Percentiles rank a stretch among this genome's conserved stretches.
Conservation (phyloP, 371 early-diverging fungal species). For the Mucor indicus region DNA sequence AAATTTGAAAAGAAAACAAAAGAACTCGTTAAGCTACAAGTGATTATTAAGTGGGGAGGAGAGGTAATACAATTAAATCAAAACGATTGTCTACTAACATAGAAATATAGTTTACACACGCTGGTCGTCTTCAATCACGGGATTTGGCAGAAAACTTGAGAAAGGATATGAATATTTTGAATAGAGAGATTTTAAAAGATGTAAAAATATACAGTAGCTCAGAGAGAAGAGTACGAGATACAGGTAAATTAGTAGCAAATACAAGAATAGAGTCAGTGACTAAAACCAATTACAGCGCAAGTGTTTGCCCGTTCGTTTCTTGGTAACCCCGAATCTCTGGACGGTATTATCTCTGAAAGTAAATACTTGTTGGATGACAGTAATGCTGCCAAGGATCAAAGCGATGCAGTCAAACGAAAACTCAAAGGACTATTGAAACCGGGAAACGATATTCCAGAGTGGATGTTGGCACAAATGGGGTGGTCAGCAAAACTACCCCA, state of each 20-base stretch:
- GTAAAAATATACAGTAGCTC: constrained; percentile 84
- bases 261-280: neutral
- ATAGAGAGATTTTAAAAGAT: constrained; percentile 80
- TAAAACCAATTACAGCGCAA: constrained; percentile 43
- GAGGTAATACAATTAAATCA: constrained; percentile 46
- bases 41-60: constrained; percentile 97
- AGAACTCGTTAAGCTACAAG: constrained; percentile 71
- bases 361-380: constrained; percentile 94
- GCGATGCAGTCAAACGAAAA: constrained; percentile 80
- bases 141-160: constrained; percentile 92
- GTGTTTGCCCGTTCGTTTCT: constrained; percentile 79
- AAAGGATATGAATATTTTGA: constrained; percentile 89
- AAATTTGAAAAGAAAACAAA: constrained; percentile 59
- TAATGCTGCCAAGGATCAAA: constrained; percentile 91
- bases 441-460: constrained; percentile 46
- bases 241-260: constrained; percentile 36
- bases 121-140: constrained; percentile 86
- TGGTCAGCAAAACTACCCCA: constrained; percentile 60
- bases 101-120: constrained; percentile 92
- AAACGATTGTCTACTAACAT: neutral
- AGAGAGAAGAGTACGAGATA: constrained; percentile 88
- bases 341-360: constrained; percentile 66
- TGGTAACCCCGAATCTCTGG: constrained; percentile 53
- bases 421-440: constrained; percentile 59
- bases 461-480: constrained; percentile 33